Base-by-base conservation (phyloP, 805 yeast genomes). In the Candida endomychidarum region DNA sequence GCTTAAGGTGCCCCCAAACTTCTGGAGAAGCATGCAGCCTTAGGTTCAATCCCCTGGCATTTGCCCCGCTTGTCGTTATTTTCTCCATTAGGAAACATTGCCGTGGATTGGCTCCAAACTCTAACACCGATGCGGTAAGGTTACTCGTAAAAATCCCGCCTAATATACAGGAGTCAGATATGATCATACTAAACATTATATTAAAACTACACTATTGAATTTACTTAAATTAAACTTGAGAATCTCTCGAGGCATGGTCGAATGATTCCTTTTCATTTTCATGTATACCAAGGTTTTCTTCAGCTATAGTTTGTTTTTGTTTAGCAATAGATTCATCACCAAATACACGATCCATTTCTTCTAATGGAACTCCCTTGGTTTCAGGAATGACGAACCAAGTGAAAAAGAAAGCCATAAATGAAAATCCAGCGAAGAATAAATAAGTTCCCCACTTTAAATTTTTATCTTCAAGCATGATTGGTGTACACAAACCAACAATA, bases 321-420 rank as follows among this genome's bases (percentile, higher is more conserved):
- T 27, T 22, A 11, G 41, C 40, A 21, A 37, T 45, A 12, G 25
- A 37, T 8, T 11, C 42, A 34, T 49, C 52, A 24, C 48, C 47
- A 32, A 49, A 49, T 3, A 49, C 37, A 22, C 38, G 51, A 45
- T 83, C 90, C 61, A 83, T 77, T 57, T 83, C 89, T 61, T 83
- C 90, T 59, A 83, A 71, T 25, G 85, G 72, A 56, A 86, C 74
- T 41, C 87, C 86, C 26, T 84, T 81, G 34, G 90, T 83, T 65
- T 83, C 90, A 34, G 90, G 90, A 60, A 80, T 81, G 9, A 40
- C 27, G 20, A 42, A 37, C 24, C 7, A 42, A 4, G 43, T 39
- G 32, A 42, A 46, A 62, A 72, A 78, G 68, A 81, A 77, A 14
- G 48, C 45, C 34, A 47, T 41, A 20, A 49, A 22, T 15, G 46